Conservation (phyloP, 805 yeast genomes). For the Wickerhamiella azyma region DNA sequence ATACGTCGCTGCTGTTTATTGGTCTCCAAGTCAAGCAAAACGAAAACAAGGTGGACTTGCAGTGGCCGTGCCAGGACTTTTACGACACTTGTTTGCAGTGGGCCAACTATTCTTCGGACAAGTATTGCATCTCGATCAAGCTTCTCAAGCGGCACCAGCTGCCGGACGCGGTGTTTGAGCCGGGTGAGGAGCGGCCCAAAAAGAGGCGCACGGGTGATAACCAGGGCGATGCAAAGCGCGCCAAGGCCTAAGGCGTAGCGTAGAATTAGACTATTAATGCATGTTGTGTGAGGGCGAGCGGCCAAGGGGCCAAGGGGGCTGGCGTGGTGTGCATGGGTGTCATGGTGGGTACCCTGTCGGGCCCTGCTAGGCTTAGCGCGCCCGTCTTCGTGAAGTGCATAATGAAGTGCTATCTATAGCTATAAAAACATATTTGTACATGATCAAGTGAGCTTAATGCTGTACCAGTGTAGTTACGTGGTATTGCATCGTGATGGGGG, state of each 20-base stretch:
- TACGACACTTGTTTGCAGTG: conserved; percentile 66
- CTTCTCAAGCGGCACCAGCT: conserved; percentile 62
- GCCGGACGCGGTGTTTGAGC: conserved; percentile 71
- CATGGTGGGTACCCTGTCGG: too few relatives aligned
- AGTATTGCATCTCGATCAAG: conserved; percentile 48
- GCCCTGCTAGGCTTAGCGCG: too few relatives aligned
- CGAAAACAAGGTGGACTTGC: conserved; percentile 53
- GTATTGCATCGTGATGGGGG: too few relatives aligned
- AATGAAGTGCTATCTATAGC: too few relatives aligned
- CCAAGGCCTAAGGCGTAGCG: neutral
- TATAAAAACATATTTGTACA: too few relatives aligned
- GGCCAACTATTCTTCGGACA: conserved; percentile 48
- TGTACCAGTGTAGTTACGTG: too few relatives aligned
- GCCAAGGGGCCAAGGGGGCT: too few relatives aligned
- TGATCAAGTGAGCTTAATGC: too few relatives aligned
- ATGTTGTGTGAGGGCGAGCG: too few relatives aligned
- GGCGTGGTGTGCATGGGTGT: too few relatives aligned
- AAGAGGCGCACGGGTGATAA: conserved; percentile 41
- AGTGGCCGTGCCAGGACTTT: conserved; percentile 81
- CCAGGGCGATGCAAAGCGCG: conserved; percentile 9
- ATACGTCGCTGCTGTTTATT: conserved; percentile 62
- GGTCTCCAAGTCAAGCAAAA: conserved; percentile 52
- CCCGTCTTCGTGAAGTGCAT: too few relatives aligned
- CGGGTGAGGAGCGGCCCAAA: conserved; percentile 63
- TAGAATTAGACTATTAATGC: neutral